Evolutionary conservation across 495 filamentous ascomycete species (phyloP).

Genomic region (Penicillium diatomitis): DNA sequence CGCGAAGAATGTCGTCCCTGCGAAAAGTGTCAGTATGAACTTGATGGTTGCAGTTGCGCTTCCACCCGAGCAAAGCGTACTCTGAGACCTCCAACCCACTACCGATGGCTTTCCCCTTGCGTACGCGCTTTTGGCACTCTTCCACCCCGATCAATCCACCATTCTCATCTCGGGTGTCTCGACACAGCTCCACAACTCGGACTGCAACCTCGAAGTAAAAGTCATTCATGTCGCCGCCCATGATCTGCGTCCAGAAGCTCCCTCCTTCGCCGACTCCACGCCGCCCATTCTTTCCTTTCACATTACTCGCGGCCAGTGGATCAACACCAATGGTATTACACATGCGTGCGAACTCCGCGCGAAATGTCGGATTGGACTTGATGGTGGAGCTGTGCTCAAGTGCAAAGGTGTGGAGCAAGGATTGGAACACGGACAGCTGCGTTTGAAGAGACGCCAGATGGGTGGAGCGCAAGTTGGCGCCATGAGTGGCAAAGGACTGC

Average conservation of each 20-base stretch:
- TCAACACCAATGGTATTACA: slow-evolving; percentile 95
- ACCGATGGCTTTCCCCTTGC: slow-evolving; percentile 60
- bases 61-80: slow-evolving; percentile 21
- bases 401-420: slow-evolving; percentile 87
- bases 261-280: slow-evolving; percentile 37
- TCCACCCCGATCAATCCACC: slow-evolving; percentile 80
- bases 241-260: slow-evolving; percentile 86
- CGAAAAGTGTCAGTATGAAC: not conserved
- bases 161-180: slow-evolving; percentile 80
- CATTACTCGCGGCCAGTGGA: slow-evolving; percentile 68
- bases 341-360: slow-evolving; percentile 96
- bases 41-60: not conserved
- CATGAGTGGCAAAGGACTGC: slow-evolving; percentile 81
- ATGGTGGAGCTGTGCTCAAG: slow-evolving; percentile 90
- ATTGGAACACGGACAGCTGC: slow-evolving; percentile 92
- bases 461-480: slow-evolving; percentile 66
- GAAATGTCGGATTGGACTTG: slow-evolving; percentile 86
- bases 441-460: slow-evolving; percentile 78
- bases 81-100: slow-evolving; percentile 62
- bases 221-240: slow-evolving; percentile 87
- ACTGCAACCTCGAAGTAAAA: slow-evolving; percentile 98
- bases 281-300: slow-evolving; percentile 41
- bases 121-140: slow-evolving; percentile 67
- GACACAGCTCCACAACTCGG: slow-evolving; percentile 85
- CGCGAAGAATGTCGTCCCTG: slow-evolving; percentile 84